Evolutionary conservation across 805 yeast species (phyloP), one percentile per base, ranked within the genome.

Genomic region (Saccharomyces mikatae): DNA sequence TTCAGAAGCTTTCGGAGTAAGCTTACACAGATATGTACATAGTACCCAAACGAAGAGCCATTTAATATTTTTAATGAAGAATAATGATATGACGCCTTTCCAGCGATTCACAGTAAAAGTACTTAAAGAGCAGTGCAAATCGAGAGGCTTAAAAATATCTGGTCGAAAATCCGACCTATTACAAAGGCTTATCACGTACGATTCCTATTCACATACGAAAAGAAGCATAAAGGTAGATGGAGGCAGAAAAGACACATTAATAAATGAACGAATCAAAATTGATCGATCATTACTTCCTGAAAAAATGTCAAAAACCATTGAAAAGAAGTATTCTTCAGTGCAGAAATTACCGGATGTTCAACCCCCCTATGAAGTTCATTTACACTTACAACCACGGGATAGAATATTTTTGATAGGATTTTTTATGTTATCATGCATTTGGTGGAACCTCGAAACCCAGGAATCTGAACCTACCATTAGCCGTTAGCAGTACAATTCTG

Each of bases 91-190:
- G 41, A 60, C 68, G 5, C 67, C 62, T 41, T 69, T 67, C 50
- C 51, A 60, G 6, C 58, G 69, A 29, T 77, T 82, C 80, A 80
- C 80, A 47, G 70, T 83, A 44, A 77, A 79, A 52, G 74, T 80
- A 1, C 73, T 84, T 59, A 82, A 80, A 63, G 66, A 65, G 52
- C 88, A 84, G 64, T 82, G 88, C 64, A 78, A 79, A 54, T 72
- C 71, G 54, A 76, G 84, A 56, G 87, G 87, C 0, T 66, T 84
- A 56, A 81, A 78, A 60, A 77, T 83, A 0, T 70, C 80, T n/a
- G 90, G 90, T 13, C 75, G 75, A 50, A 84, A 84, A 62, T 67
- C 76, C 9, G 88, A 84, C 30, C 69, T 84, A 26, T 74, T 83
- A 27, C 63, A 69, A 9, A 66, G 76, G 53, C 44, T 36, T 36